These are phyloP conservation scores for Leptoxyphium fumago DNA, from an alignment of 2,329 filamentous ascomycete genomes.

Conservation along the genomic window DNA sequence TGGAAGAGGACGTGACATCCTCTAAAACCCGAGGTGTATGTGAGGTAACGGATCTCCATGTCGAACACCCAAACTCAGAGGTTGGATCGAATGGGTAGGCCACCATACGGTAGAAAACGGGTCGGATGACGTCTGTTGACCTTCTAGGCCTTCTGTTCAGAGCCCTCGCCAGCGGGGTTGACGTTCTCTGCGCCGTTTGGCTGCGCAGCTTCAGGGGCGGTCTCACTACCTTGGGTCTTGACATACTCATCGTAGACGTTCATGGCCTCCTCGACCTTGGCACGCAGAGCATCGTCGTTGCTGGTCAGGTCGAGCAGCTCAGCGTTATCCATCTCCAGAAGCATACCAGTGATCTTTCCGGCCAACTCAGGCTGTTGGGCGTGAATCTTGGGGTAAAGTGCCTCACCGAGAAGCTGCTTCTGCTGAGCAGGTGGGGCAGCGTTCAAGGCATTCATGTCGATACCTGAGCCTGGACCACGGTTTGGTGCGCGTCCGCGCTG, in stretches of 20 bases:
- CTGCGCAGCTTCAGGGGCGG: slow-evolving; percentile 7
- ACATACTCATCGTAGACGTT: slow-evolving; percentile 97
- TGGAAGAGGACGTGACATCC: not conserved
- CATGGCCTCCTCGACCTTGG: slow-evolving; percentile 95
- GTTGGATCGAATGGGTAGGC: not conserved
- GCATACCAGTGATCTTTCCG: slow-evolving; percentile 99
- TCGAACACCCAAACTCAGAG: not conserved
- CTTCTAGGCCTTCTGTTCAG: slow-evolving; percentile 17
- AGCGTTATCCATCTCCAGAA: slow-evolving; percentile 95
- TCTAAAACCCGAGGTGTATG: no score
- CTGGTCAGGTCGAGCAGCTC: slow-evolving; percentile 92
- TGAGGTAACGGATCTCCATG: not conserved
- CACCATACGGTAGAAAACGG: no score
- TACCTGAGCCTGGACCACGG: slow-evolving; percentile 22
- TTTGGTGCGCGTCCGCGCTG: slow-evolving; percentile 24
- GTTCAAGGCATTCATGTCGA: slow-evolving; percentile 38
- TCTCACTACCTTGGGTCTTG: slow-evolving; percentile 53
- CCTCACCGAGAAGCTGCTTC: slow-evolving; percentile 97
- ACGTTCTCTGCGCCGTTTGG: slow-evolving; percentile 21
- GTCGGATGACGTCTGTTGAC: not conserved
- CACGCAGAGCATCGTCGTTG: slow-evolving; percentile 74
- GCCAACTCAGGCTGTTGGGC: slow-evolving; percentile 87
- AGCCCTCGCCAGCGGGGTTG: slow-evolving; percentile 20
- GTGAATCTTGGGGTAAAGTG: slow-evolving; percentile 97
- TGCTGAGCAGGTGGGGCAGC: slow-evolving; percentile 56